Evolutionary conservation across 2,329 filamentous ascomycete genomes (phyloP), one percentile per base, ranked within the genome.

Genomic region (Stagonosporopsis tanaceti): DNA sequence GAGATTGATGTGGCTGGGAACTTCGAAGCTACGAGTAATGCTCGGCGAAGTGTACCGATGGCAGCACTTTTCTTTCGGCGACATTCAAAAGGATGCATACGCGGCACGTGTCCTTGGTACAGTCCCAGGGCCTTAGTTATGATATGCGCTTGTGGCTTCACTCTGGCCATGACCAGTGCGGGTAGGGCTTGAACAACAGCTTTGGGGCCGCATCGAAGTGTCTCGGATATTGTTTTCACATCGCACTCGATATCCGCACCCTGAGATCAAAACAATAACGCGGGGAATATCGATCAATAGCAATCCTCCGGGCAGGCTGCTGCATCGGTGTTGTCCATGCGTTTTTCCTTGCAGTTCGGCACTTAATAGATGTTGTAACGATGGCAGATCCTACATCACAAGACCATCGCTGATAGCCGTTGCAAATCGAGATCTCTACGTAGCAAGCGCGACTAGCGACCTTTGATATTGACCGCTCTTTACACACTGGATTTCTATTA

Each of bases 211-310:
- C n/a, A 34, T 30, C 4, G 35, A 22, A 24, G 24, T 32, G 22
- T 40, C 32, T 44, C 53, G 51, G 50, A 51, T 17, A 50, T 45
- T 51, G 48, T 52, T 30, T 50, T 51, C 38, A 51, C 53, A 54
- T 53, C 38, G 32, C 45, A 50, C 38, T 53, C 42, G 35, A 56
- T 58, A 64, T 51, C 59, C 57, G 53, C 30, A 50, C 47, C 53
- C 44, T 64, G 54, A 47, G 51, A 25, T 35, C 27, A 27, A 53
- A 37, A 53, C 25, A 32, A 32, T 32, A 32, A 32, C 28, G 45
- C 34, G 35, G 51, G 28, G 30, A 37, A 24, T 38, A 53, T 47
- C 35, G 39, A 55, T 53, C 52, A 54, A 50, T 51, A 47, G 25
- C 35, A 28, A 50, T 39, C 35, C 42, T 57, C 35, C 48, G 25